These are phyloP conservation scores for Salix caprea DNA, from an alignment of 345 rosid species.

Conservation along the genomic window DNA sequence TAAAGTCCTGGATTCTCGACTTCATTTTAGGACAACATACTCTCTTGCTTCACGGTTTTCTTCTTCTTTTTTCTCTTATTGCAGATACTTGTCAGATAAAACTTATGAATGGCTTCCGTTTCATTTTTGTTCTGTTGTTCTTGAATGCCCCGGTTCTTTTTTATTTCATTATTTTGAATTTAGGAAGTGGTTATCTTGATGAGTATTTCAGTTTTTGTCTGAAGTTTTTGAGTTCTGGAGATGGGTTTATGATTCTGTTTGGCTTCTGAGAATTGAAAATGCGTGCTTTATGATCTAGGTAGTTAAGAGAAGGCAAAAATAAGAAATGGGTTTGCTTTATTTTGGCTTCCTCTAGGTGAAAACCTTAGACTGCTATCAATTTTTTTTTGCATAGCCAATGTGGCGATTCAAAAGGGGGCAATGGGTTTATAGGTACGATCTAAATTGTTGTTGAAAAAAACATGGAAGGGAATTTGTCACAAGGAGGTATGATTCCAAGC, in stretches of 20 bases:
- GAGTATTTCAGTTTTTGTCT: neutral
- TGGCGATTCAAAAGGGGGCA: constrained; percentile 4
- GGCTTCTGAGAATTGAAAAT: neutral
- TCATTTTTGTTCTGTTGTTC: neutral
- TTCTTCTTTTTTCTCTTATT: neutral
- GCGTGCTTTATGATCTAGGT: neutral
- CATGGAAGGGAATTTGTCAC: constrained; percentile 72
- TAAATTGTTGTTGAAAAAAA: constrained; percentile 2
- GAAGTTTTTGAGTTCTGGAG: neutral
- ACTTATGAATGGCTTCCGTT: neutral
- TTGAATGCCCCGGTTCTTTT: neutral
- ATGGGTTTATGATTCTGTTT: constrained; percentile 6
- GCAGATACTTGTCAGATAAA: constrained; percentile 9
- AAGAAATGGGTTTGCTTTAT: constrained; percentile 13
- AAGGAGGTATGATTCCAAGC: constrained; percentile 64
- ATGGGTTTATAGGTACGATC: constrained; percentile 16
- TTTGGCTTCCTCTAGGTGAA: neutral
- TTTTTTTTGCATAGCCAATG: neutral
- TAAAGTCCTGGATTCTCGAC: constrained; percentile 7
- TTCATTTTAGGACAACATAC: neutral
- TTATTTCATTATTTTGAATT: neutral
- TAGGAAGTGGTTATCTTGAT: neutral
- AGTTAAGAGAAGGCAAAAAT: neutral
- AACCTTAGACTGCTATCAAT: neutral
- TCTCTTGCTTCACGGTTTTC: neutral